Conservation (phyloP, 257 asterid species). For the Penstemon barbatus region DNA sequence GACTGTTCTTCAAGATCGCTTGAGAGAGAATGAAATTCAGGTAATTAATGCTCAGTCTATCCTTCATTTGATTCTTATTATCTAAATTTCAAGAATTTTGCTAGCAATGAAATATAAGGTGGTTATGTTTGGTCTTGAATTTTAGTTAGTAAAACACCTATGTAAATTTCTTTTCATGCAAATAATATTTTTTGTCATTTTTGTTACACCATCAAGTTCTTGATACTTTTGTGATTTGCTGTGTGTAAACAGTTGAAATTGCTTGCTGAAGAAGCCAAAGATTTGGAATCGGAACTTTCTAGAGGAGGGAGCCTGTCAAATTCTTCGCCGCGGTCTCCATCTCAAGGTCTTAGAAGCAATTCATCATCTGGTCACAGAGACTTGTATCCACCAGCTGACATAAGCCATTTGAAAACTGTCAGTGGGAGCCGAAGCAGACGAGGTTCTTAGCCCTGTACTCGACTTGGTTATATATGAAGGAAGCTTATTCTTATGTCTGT, state of each 20-base stretch:
- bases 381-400: constrained; percentile 49
- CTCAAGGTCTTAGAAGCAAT: constrained; percentile 49
- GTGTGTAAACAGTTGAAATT: constrained; percentile 58
- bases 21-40: constrained; percentile 91
- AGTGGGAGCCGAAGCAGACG: constrained; percentile 55
- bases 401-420: constrained; percentile 34
- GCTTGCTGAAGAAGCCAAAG: constrained; percentile 72
- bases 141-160: no score
- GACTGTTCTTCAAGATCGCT: constrained; percentile 77
- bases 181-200: no score
- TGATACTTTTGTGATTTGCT: neutral
- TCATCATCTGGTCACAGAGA: constrained; percentile 58
- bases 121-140: no score
- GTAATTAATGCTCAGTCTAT: constrained; percentile 42
- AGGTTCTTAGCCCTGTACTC: constrained; percentile 33
- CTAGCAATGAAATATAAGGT: neutral
- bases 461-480: neutral
- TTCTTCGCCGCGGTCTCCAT: constrained; percentile 64
- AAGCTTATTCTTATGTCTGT: constrained; percentile 15
- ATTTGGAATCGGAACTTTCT: constrained; percentile 52
- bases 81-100: neutral
- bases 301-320: constrained; percentile 50
- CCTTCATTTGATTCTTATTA: neutral
- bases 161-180: no score
- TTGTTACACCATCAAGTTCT: neutral